Evolutionary conservation across 2,329 filamentous ascomycete species (phyloP).

Genomic region (Aotearoamyces nothofagi): DNA sequence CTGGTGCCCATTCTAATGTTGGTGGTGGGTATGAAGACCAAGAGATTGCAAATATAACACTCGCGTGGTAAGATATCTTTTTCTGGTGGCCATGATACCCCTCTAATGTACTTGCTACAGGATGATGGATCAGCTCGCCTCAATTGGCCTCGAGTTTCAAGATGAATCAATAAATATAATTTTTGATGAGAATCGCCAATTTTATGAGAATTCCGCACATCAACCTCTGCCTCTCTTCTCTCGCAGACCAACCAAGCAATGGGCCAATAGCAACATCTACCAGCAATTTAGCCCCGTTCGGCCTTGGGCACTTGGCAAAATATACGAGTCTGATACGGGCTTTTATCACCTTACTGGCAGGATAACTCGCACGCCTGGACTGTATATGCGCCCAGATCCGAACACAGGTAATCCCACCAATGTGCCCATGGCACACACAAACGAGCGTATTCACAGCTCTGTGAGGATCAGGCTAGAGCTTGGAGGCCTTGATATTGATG

Average conservation of each 20-base stretch:
- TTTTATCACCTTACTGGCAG: conserved; percentile 2
- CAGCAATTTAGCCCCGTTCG: conserved; percentile 27
- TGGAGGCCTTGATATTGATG: conserved; percentile 20
- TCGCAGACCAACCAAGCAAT: conserved; percentile 11
- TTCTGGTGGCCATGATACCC: too few relatives aligned
- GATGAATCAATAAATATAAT: conserved; percentile 19
- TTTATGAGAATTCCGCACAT: conserved; percentile 12
- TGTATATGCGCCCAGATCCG: conserved; percentile 22
- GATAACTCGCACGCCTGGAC: conserved; percentile 21
- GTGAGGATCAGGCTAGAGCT: conserved; percentile 21
- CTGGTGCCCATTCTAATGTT: conserved; percentile 30
- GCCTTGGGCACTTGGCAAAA: conserved; percentile 20
- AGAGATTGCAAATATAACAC: conserved; percentile 29
- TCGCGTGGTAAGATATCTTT: conserved; percentile 26
- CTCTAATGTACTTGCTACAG: conserved; percentile 26
- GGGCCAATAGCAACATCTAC: conserved; percentile 34
- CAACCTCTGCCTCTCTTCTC: conserved; percentile 9
- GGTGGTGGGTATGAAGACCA: conserved; percentile 32
- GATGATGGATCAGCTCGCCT: conserved; percentile 30
- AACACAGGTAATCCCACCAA: conserved; percentile 21
- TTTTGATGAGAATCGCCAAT: conserved; percentile 15
- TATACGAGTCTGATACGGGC: conserved; percentile 17
- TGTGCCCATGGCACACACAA: conserved; percentile 22
- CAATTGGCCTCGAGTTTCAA: conserved; percentile 20
- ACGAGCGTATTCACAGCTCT: conserved; percentile 22